phyloP scores from a whole-genome alignment of 495 filamentous ascomycete genomes.

The Penicillium desertorum region DNA sequence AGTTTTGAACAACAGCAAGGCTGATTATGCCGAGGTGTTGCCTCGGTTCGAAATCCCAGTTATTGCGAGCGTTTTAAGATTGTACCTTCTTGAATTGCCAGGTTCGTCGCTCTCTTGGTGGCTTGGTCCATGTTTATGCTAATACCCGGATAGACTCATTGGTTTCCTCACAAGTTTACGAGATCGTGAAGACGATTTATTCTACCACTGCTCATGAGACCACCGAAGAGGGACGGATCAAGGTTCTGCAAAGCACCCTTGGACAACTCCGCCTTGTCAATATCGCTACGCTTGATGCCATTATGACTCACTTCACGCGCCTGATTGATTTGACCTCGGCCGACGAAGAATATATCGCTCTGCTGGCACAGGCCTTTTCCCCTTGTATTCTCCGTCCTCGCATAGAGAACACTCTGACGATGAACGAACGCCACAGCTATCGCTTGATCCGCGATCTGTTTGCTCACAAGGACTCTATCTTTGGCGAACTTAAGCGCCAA shows the following conservation, averaged over 20 bases:
- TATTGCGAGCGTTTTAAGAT: slow-evolving; percentile 88
- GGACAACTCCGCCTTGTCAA: slow-evolving; percentile 94
- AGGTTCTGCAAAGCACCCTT: slow-evolving; percentile 92
- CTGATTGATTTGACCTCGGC: slow-evolving; percentile 96
- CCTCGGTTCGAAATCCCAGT: slow-evolving; percentile 88
- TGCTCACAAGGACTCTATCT: slow-evolving; percentile 89
- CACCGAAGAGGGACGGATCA: slow-evolving; percentile 70
- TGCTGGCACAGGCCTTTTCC: slow-evolving; percentile 75
- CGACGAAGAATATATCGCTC: slow-evolving; percentile 78
- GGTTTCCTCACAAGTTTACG: slow-evolving; percentile 97
- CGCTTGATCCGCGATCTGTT: slow-evolving; percentile 93
- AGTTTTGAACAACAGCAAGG: slow-evolving; percentile 84
- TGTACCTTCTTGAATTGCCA: slow-evolving; percentile 94
- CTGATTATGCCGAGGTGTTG: slow-evolving; percentile 71
- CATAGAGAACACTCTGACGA: slow-evolving; percentile 80
- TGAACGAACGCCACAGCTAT: slow-evolving; percentile 92
- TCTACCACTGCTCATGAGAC: slow-evolving; percentile 70
- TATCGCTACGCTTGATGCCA: slow-evolving; percentile 95
- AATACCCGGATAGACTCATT: slow-evolving; percentile 69
- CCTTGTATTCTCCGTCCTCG: slow-evolving; percentile 87
- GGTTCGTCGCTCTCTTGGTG: slow-evolving; percentile 54
- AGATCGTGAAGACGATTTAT: slow-evolving; percentile 98
- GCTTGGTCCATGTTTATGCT: slow-evolving; percentile 11
- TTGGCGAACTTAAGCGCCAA: slow-evolving; percentile 92
- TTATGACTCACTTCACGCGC: slow-evolving; percentile 97